Base-by-base conservation (phyloP, 1,284 basidiomycete species). In the Phellopilus nigrolimitatus region DNA sequence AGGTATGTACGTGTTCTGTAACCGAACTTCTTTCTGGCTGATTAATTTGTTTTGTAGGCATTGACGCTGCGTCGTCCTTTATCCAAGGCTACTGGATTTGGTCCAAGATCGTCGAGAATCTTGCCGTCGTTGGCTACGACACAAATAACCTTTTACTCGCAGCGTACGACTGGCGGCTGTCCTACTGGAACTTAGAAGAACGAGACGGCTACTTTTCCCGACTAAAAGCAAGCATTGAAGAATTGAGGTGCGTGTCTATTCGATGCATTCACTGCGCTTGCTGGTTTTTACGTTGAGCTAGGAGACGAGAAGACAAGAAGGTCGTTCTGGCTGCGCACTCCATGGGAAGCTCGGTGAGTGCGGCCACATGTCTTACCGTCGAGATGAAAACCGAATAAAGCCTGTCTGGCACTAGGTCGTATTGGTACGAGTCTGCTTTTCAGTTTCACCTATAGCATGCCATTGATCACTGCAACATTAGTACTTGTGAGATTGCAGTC, bases 31-130 rank as follows among this genome's bases (percentile, higher is more conserved):
- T 13, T 15, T 28, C 8, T 33, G 19, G 39, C 44, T 56, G 4
- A 39, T 41, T 10, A 27, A 39, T 17, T 15, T 5, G 9, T 30
- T 39, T 17, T 17, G 13, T 17, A 56, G 54, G 89, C 0, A 80
- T 91, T n/a, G 83, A 88, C 58, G 91, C 91, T 2, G 91, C 92
- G 4, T 91, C 87, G 59, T 91, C 82, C 61, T 97, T 98, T 64
- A 87, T 97, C 51, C 86, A 89, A 63, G 91, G 92, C 3, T 97
- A 93, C 66, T 97, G 94, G 94, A 85, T 97, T 57, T 97, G 94
- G 93, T 82, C 88, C 3, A 95, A 95, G 69, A 90, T 97, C 49
- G 84, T 98, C 9, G 87, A 97, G 67, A 97, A 97, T 62, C 75
- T 98, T 1, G 93, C 95, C 0, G 90, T 86, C 1, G 78, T 95